Conservation (phyloP, 495 filamentous ascomycete genomes). For the Saxispiralis lemnorum region DNA sequence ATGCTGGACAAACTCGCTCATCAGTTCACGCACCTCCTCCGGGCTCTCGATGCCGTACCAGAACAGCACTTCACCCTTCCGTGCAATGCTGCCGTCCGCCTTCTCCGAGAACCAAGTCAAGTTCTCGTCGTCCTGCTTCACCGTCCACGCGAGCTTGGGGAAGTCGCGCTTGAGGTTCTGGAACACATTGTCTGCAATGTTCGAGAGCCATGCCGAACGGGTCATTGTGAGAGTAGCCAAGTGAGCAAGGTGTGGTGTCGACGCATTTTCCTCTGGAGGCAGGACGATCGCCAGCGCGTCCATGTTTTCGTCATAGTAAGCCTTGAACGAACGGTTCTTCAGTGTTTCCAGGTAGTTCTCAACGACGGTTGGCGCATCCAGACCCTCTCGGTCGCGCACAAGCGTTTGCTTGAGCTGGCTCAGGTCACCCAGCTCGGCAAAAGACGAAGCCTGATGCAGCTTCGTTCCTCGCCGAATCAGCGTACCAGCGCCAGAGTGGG, state of each 20-base stretch:
- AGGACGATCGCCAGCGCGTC: slow-evolving; percentile 88
- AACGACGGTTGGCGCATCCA: slow-evolving; percentile 67
- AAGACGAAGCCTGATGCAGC: slow-evolving; percentile 51
- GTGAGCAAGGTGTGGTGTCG: slow-evolving; percentile 41
- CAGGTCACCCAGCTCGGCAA: slow-evolving; percentile 67
- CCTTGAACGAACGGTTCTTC: slow-evolving; percentile 62
- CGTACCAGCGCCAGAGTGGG: slow-evolving; percentile 86
- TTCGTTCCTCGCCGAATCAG: slow-evolving; percentile 88
- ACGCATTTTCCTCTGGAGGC: slow-evolving; percentile 38
- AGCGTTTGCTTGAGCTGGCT: slow-evolving; percentile 64
- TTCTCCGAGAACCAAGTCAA: slow-evolving; percentile 98
- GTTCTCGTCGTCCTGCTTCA: slow-evolving; percentile 91
- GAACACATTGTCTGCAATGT: slow-evolving; percentile 96
- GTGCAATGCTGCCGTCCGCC: slow-evolving; percentile 75
- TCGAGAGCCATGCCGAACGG: slow-evolving; percentile 87
- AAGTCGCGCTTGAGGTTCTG: slow-evolving; percentile 82
- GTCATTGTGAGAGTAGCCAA: slow-evolving; percentile 89
- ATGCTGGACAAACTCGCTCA: slow-evolving; percentile 70
- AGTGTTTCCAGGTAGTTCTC: slow-evolving; percentile 72
- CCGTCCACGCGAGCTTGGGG: slow-evolving; percentile 87
- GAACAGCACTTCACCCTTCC: slow-evolving; percentile 71
- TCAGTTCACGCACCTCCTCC: slow-evolving; percentile 72
- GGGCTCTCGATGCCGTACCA: slow-evolving; percentile 83
- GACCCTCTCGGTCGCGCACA: slow-evolving; percentile 66
- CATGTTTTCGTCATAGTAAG: slow-evolving; percentile 93